Evolutionary conservation across 441 rosid genomes (phyloP).

Genomic region (Metrosideros polymorpha): DNA sequence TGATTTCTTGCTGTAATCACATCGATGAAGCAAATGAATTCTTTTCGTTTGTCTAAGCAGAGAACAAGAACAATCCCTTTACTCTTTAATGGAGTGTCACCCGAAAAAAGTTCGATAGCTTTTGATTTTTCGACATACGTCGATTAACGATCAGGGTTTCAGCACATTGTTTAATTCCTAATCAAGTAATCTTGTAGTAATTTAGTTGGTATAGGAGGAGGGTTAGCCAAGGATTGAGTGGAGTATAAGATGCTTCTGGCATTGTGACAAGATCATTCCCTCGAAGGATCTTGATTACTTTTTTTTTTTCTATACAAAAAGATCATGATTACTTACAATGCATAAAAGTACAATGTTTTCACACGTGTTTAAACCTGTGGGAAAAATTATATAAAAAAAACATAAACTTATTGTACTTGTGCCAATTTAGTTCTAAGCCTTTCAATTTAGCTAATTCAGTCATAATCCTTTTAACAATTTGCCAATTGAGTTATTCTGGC

Average conservation of each 20-base stretch:
- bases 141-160: neutral
- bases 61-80: no score
- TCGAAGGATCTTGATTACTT: neutral
- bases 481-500: no score
- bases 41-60: neutral
- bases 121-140: neutral
- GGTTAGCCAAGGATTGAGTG: neutral
- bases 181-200: neutral
- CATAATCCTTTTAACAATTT: no score
- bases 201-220: neutral
- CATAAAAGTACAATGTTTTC: neutral
- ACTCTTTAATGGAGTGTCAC: neutral
- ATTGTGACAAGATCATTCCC: neutral
- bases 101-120: neutral
- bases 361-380: neutral
- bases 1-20: neutral
- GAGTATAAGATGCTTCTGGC: neutral
- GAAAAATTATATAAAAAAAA: no score
- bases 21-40: neutral
- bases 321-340: neutral
- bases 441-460: no score
- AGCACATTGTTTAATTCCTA: neutral
- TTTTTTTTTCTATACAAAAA: no score
- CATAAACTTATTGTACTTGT: no score
- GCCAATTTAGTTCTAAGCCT: no score